Conservation (phyloP, 352 stramenopile species). For the Phytophthora kernoviae region DNA sequence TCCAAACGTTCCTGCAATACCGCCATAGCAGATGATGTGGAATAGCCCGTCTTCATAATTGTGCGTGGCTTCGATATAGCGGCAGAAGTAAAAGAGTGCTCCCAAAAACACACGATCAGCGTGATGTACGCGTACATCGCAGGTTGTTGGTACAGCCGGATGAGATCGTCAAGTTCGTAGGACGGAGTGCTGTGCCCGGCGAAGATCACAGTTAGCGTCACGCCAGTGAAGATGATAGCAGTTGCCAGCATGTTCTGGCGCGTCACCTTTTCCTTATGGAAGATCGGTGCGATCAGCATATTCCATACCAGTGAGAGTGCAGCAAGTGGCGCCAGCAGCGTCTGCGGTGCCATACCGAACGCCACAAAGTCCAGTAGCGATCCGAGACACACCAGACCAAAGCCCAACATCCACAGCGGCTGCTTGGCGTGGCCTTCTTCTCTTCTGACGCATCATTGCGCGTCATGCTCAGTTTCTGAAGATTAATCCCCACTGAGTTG, state of each 20-base stretch:
- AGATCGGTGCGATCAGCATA: conserved; percentile 90
- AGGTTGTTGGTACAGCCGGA: conserved; percentile 76
- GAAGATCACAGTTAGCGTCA: conserved; percentile 90
- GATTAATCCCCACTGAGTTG: conserved; percentile 91
- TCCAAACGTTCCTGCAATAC: conserved; percentile 88
- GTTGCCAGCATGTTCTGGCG: conserved; percentile 81
- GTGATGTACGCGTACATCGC: conserved; percentile 88
- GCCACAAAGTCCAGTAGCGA: conserved; percentile 91
- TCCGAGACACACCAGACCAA: conserved; percentile 79
- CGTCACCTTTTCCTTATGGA: conserved; percentile 91
- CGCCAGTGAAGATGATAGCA: conserved; percentile 88
- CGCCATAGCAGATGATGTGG: conserved; percentile 89
- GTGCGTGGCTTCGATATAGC: conserved; percentile 80
- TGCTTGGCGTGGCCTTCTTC: conserved; percentile 82
- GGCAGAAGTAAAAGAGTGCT: conserved; percentile 59
- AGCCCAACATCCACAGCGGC: conserved; percentile 90
- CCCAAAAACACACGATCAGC: conserved; percentile 72
- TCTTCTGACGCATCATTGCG: conserved; percentile 66
- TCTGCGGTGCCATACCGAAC: conserved; percentile 92
- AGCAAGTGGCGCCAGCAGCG: conserved; percentile 87
- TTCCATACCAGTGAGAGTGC: conserved; percentile 92
- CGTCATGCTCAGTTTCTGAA: conserved; percentile 91
- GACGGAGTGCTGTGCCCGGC: conserved; percentile 83
- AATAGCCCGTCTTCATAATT: conserved; percentile 69
- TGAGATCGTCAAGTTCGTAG: conserved; percentile 89